Evolutionary conservation across 1,284 basidiomycete genomes (phyloP).

Genomic region (Melampsora americana): DNA sequence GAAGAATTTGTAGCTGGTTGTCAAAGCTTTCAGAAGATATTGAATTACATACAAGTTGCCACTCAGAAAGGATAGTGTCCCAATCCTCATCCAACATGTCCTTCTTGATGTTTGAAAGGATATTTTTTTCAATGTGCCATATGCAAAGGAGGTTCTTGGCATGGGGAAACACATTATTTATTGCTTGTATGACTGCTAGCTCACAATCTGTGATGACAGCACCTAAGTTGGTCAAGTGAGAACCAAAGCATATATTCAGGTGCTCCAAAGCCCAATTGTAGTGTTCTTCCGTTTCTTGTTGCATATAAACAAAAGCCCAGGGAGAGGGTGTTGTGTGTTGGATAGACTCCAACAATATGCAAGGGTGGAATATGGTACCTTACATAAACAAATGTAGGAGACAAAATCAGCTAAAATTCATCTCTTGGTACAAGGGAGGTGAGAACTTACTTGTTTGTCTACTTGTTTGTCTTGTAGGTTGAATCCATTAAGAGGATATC

Average conservation of each 20-base stretch:
- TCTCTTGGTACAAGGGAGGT: no score
- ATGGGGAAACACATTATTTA: not conserved
- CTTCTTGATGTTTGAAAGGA: no score
- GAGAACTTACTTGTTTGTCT: no score
- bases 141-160: not conserved
- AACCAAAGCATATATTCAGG: not conserved
- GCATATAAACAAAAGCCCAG: not conserved
- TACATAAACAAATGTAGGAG: no score
- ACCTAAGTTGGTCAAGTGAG: not conserved
- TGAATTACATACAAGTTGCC: no score
- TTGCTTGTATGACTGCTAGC: not conserved
- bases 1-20: not conserved
- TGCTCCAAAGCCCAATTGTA: not conserved
- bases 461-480: no score
- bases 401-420: no score
- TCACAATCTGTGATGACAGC: not conserved
- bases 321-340: not conserved
- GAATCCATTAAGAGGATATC: no score
- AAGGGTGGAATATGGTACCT: not conserved
- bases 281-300: not conserved
- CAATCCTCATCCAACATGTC: no score
- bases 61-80: no score
- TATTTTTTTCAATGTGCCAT: not conserved
- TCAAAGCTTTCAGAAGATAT: not conserved
- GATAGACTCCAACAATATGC: not conserved